Evolutionary conservation across 768 basidiomycete genomes (phyloP).

Genomic region (Suillus subalutaceus): DNA sequence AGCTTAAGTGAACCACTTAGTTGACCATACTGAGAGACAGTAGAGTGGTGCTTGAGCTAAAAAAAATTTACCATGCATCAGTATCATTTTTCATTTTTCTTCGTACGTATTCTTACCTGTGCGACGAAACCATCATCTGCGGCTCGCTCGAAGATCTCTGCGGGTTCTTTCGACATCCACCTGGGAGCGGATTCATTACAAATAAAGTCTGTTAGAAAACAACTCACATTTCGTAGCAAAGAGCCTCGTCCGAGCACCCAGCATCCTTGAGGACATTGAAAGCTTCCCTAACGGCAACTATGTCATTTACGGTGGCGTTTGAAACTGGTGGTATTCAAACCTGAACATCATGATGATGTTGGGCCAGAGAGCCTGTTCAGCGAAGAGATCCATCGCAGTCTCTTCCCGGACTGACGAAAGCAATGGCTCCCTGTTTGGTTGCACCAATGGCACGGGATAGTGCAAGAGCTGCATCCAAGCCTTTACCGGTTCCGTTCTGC

Average conservation of each 20-base stretch:
- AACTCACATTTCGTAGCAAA: conserved; percentile 64
- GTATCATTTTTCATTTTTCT: not conserved
- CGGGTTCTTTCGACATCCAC: conserved; percentile 77
- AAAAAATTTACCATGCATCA: not conserved
- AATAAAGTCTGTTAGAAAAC: not conserved
- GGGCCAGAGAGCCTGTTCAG: conserved; percentile 69
- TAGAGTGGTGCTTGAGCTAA: conserved; percentile 63
- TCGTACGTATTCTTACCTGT: conserved; percentile 41
- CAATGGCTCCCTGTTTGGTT: conserved; percentile 64
- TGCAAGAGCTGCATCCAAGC: conserved; percentile 49
- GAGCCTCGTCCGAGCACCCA: conserved; percentile 66
- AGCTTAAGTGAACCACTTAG: conserved; percentile 58
- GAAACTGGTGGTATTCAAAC: conserved; percentile 27
- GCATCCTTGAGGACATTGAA: conserved; percentile 65
- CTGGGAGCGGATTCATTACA: conserved; percentile 29
- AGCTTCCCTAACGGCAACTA: conserved; percentile 48
- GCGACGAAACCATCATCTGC: conserved; percentile 67
- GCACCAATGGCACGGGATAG: conserved; percentile 62
- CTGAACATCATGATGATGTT: conserved; percentile 67
- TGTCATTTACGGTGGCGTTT: not conserved
- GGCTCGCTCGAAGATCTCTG: conserved; percentile 68
- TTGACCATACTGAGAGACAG: conserved; percentile 65
- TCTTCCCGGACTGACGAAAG: conserved; percentile 64
- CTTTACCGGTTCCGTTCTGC: conserved; percentile 58
- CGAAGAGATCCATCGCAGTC: conserved; percentile 66